These are phyloP conservation scores for Eimeria necatrix DNA, from an alignment of 169 alveolate genomes.

Conservation along the genomic window DNA sequence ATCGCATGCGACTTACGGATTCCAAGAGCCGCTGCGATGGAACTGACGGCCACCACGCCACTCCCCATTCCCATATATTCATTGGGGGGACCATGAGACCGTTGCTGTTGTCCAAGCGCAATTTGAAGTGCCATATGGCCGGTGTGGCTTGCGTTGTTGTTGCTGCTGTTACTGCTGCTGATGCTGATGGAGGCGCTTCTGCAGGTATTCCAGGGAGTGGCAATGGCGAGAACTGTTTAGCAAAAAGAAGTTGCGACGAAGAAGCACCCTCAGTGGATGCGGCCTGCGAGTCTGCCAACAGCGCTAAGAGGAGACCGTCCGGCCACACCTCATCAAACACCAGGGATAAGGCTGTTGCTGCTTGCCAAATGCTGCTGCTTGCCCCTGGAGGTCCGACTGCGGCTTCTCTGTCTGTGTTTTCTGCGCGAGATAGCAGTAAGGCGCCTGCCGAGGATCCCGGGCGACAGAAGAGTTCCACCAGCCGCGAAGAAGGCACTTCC, in stretches of 20 bases:
- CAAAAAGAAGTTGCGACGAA: not conserved
- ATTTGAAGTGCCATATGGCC: slow-evolving; percentile 13
- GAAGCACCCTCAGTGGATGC: too few relatives aligned
- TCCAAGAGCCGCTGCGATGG: not conserved
- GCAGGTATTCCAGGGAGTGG: slow-evolving; percentile 6
- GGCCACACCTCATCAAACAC: slow-evolving; percentile 49
- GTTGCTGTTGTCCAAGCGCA: not conserved
- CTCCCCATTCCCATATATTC: slow-evolving; percentile 46
- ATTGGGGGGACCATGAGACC: slow-evolving; percentile 5
- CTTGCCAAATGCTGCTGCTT: slow-evolving; percentile 59
- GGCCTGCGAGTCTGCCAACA: not conserved
- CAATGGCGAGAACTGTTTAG: not conserved
- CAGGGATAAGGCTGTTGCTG: slow-evolving; percentile 7
- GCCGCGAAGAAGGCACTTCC: not conserved
- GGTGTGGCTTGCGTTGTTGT: not conserved
- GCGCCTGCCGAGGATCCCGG: slow-evolving; percentile 4
- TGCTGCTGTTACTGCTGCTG: not conserved
- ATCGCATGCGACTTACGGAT: not conserved
- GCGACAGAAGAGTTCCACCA: slow-evolving; percentile 14
- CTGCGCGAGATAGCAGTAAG: not conserved
- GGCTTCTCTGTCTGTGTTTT: not conserved
- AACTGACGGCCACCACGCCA: slow-evolving; percentile 35
- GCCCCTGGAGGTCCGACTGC: not conserved
- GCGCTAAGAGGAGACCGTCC: not conserved
- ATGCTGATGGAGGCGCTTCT: not conserved